These are phyloP conservation scores for Blastobotrys elegans DNA, from an alignment of 1,139 yeast species.

Conservation along the genomic window DNA sequence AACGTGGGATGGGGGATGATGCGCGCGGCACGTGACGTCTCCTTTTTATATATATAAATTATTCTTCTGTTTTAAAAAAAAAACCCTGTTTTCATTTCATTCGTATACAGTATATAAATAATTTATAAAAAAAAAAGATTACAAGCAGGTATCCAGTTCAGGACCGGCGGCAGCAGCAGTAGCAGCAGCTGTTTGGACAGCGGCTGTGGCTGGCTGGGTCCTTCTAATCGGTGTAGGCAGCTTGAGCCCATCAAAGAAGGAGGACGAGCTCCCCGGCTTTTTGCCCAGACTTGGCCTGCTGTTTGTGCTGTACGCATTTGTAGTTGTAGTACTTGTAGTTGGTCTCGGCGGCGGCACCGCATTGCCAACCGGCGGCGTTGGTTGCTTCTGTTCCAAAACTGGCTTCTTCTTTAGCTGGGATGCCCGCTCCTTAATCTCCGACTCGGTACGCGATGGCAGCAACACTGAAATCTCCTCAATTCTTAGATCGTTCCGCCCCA, in stretches of 20 bases:
- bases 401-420: constrained; percentile 37
- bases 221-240: constrained; percentile 22
- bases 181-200: background rate
- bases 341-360: background rate
- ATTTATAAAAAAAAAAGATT: background rate
- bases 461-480: constrained; percentile 71
- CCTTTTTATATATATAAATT: background rate
- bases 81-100: background rate
- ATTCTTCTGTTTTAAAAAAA: background rate
- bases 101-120: background rate
- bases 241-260: constrained; percentile 24
- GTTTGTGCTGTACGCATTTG: constrained; percentile 3
- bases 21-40: background rate
- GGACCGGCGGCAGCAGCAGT: background rate
- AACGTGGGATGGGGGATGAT: background rate
- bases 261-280: too few relatives aligned
- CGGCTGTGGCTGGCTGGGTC: background rate
- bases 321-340: background rate
- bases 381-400: constrained; percentile 5
- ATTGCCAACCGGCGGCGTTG: constrained; percentile 15
- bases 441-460: constrained; percentile 66
- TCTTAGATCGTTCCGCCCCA: constrained; percentile 57
- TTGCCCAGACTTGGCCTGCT: constrained; percentile 5
- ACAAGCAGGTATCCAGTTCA: background rate
- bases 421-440: constrained; percentile 59